Evolutionary conservation across 306 rosid genomes (phyloP).

Genomic region (Sindora glabra): DNA sequence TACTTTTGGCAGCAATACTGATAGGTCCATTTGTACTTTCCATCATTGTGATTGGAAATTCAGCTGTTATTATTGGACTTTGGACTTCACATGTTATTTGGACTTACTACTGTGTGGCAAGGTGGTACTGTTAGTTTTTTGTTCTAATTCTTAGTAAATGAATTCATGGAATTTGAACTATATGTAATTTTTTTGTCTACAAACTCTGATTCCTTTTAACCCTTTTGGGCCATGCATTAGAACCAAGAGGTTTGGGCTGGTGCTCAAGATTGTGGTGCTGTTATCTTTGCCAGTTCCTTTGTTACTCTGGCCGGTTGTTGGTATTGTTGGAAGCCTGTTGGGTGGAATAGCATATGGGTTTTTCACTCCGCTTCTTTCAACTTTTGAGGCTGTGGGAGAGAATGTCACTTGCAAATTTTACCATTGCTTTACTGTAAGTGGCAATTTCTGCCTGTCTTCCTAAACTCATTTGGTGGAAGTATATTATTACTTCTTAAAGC

Average conservation of each 20-base stretch:
- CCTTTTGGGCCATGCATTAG: constrained; percentile 28
- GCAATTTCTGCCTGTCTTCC: constrained; percentile 3
- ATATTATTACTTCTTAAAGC: too few relatives aligned
- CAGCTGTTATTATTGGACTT: constrained; percentile 52
- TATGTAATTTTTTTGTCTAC: background rate
- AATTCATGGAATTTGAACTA: background rate
- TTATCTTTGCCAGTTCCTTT: constrained; percentile 57
- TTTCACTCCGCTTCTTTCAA: constrained; percentile 65
- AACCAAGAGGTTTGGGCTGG: constrained; percentile 60
- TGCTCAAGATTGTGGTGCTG: constrained; percentile 45
- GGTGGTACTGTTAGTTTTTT: constrained; percentile 43
- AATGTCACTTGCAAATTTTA: constrained; percentile 33
- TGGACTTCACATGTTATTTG: constrained; percentile 70
- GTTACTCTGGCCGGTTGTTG: constrained; percentile 48
- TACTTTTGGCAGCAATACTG: constrained; percentile 31
- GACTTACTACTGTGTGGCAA: constrained; percentile 57
- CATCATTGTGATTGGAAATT: constrained; percentile 51
- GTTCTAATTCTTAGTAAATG: background rate
- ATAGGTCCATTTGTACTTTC: constrained; percentile 39
- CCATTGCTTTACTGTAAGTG: constrained; percentile 61
- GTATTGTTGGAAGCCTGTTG: constrained; percentile 55
- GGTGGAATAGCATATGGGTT: constrained; percentile 79
- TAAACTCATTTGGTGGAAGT: background rate
- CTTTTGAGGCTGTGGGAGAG: constrained; percentile 67
- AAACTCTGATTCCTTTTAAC: background rate